Conservation (phyloP, 2,329 filamentous ascomycete genomes). For the Onygena corvina region DNA sequence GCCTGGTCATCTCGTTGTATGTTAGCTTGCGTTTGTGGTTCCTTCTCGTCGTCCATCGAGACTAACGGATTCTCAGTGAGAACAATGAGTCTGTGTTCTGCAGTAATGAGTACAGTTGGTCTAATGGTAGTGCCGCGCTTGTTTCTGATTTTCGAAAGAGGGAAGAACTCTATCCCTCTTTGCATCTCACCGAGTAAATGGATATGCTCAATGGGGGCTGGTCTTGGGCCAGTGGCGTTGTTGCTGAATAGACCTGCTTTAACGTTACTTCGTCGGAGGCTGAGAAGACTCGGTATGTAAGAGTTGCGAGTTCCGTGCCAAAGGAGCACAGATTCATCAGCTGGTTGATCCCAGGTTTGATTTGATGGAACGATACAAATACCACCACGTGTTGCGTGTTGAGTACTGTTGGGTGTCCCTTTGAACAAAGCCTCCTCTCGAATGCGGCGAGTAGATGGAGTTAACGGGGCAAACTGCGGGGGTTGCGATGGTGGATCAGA, state of each 20-base stretch:
- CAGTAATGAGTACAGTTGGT: slow-evolving; percentile 29
- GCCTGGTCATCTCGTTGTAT: slow-evolving; percentile 27
- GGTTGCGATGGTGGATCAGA: slow-evolving; percentile 22
- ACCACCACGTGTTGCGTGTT: slow-evolving; percentile 26
- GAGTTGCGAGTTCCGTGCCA: slow-evolving; percentile 33
- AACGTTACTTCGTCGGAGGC: slow-evolving; percentile 34
- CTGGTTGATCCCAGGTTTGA: slow-evolving; percentile 24
- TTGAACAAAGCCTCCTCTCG: slow-evolving; percentile 36
- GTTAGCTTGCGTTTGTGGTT: neutral
- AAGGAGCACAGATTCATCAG: slow-evolving; percentile 36
- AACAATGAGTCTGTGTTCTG: slow-evolving; percentile 32
- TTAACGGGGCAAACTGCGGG: slow-evolving; percentile 35
- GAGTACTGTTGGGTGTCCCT: slow-evolving; percentile 23
- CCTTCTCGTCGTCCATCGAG: slow-evolving; percentile 14
- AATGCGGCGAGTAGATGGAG: slow-evolving; percentile 37
- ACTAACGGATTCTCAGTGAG: slow-evolving; percentile 24
- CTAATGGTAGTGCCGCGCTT: slow-evolving; percentile 15
- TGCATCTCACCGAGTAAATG: slow-evolving; percentile 32
- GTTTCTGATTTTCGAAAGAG: slow-evolving; percentile 19
- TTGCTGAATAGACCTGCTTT: slow-evolving; percentile 30
- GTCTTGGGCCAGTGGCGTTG: slow-evolving; percentile 29
- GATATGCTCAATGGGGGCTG: slow-evolving; percentile 30
- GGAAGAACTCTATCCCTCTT: slow-evolving; percentile 29
- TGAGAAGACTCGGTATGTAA: slow-evolving; percentile 33
- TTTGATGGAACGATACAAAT: slow-evolving; percentile 32